Evolutionary conservation across 371 early-diverging fungal species (phyloP).

Genomic region (Apophysomyces ossiformis): DNA sequence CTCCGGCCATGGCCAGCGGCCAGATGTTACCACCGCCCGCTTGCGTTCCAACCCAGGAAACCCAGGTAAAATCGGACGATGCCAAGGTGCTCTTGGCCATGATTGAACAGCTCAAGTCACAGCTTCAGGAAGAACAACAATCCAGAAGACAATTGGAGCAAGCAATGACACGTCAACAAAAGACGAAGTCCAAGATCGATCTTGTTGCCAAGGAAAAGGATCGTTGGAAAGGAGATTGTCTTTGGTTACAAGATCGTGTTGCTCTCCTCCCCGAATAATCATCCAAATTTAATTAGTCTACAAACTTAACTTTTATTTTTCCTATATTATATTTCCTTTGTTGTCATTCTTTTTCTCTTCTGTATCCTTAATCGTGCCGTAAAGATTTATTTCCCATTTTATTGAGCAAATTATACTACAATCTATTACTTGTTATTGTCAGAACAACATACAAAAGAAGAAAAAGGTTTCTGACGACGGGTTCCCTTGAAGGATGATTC

Average conservation of each 20-base stretch:
- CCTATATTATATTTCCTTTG: background rate
- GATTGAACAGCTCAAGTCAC: constrained; percentile 39
- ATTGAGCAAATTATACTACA: no score
- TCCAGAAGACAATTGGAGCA: constrained; percentile 40
- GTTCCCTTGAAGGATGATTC: no score
- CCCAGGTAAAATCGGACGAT: background rate
- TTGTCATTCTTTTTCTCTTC: background rate
- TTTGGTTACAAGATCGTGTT: constrained; percentile 40
- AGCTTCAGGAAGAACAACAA: constrained; percentile 54
- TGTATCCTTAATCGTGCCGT: constrained; percentile 8
- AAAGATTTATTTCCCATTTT: no score
- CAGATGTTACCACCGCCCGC: background rate
- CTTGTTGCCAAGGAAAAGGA: constrained; percentile 37
- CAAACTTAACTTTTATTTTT: background rate
- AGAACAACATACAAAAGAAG: no score
- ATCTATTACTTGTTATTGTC: no score
- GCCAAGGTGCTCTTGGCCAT: constrained; percentile 25
- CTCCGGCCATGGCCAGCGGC: constrained; percentile 39
- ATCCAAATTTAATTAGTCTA: background rate
- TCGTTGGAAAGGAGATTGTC: constrained; percentile 42
- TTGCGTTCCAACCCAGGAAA: background rate
- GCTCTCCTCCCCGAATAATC: constrained; percentile 34
- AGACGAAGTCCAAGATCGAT: constrained; percentile 15
- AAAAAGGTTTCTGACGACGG: no score
- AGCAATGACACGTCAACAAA: constrained; percentile 22